Evolutionary conservation across 148 eudicot genomes (phyloP), one percentile per base, ranked within the genome.

Genomic region (Rhododendron ovatum): DNA sequence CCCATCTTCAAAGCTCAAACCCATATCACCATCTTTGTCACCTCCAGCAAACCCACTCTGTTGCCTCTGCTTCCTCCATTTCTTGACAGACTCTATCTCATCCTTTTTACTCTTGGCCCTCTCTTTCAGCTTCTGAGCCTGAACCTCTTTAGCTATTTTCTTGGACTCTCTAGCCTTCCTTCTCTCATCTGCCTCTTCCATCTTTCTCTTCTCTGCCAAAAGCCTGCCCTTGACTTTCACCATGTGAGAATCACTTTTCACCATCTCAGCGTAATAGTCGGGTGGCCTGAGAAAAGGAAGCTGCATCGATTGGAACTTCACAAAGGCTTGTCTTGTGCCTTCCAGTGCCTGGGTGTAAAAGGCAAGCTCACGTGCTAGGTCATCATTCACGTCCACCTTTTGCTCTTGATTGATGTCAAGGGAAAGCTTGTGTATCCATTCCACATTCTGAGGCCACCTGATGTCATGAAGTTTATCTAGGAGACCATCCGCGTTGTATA

Each of bases 201-300:
- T 90, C 85, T 83, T 93, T 86, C 86, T 95, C 94, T 96, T 96
- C 88, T 93, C 94, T 10, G 87, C 86, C 89, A 96, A 88, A 11
- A 96, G 93, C 78, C 94, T 91, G 59, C 93, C 86, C 88, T 94
- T 96, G 4, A 96, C 91, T 85, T 91, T 96, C 86, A 88, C 98
- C 98, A 95, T 96, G 92, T 96, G 99, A 35, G 88, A 9, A 88
- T 95, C 99, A 7, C 93, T 83, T 87, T 96, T 96, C 90, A 94
- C 98, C 99, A 96, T 96, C 88, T 95, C 99, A 73, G 99, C 98
- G 84, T 95, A 96, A 84, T 92, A 95, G 84, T 96, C 98, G 7
- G 92, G 77, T 13, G 98, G 99, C 90, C 99, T 90, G 39, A 95
- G 91, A 86, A 92, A 95, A 61, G 98, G 99, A 18, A 89, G 85